Conservation (phyloP, 805 yeast species). For the Danielia reshetovae region DNA sequence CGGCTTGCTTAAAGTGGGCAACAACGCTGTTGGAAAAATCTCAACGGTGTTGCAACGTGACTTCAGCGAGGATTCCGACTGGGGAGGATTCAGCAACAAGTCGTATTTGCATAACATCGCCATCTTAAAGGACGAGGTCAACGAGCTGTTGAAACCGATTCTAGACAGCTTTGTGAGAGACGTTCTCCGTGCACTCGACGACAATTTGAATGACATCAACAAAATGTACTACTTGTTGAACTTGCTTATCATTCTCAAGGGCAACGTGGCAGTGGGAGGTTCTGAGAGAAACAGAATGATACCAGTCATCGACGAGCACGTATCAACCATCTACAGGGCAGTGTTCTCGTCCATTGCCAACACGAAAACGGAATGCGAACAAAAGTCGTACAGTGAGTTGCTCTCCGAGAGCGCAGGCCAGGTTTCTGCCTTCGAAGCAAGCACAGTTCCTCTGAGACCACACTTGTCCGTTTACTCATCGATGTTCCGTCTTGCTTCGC, state of each 20-base stretch:
- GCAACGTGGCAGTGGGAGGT: not conserved
- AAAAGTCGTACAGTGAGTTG: not conserved
- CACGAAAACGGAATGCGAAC: not conserved
- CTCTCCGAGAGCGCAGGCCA: not conserved
- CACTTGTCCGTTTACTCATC: constrained; percentile 10
- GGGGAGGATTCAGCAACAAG: constrained; percentile 9
- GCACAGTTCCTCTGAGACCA: constrained; percentile 11
- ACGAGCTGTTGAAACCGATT: not conserved
- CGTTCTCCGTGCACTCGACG: not conserved
- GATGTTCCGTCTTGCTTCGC: constrained; percentile 7
- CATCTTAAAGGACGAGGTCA: not conserved
- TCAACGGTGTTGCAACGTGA: not conserved
- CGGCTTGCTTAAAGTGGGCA: constrained; percentile 1
- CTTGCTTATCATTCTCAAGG: not conserved
- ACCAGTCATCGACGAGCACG: not conserved
- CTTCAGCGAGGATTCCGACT: constrained; percentile 1
- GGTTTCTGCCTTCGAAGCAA: constrained; percentile 4
- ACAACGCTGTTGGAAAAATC: not conserved
- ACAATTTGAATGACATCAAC: not conserved
- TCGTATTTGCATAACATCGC: constrained; percentile 1
- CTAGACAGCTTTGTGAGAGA: constrained; percentile 3
- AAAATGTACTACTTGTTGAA: constrained; percentile 4
- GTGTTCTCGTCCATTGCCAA: not conserved
- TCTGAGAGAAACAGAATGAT: not conserved
- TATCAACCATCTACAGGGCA: not conserved